Percentiles rank a stretch among this genome's conserved stretches.
These are phyloP conservation scores for Hyaloperonospora brassicae DNA, from an alignment of 352 stramenopile species.

Conservation along the genomic window DNA sequence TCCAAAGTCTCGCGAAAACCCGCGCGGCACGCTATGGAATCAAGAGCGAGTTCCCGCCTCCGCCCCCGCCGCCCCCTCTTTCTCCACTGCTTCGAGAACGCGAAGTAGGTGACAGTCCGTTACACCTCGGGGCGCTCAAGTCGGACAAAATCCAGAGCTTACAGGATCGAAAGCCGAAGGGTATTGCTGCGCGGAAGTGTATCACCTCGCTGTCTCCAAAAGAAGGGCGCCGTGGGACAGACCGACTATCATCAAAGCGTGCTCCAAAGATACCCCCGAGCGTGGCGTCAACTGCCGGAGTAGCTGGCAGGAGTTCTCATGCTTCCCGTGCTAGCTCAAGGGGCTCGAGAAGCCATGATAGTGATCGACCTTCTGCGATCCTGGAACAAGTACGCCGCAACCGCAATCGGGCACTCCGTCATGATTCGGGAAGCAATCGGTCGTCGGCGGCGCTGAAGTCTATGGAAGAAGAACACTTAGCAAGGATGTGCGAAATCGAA, in stretches of 20 bases:
- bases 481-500: constrained; percentile 38
- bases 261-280: constrained; percentile 9
- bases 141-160: constrained; percentile 15
- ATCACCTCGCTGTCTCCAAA: constrained; percentile 19
- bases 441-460: constrained; percentile 26
- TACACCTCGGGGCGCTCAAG: constrained; percentile 21
- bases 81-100: constrained; percentile 15
- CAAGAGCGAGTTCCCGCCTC: constrained; percentile 23
- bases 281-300: constrained; percentile 12
- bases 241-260: constrained; percentile 7
- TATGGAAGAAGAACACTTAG: constrained; percentile 38
- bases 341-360: constrained; percentile 17
- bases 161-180: constrained; percentile 18
- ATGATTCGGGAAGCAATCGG: constrained; percentile 28
- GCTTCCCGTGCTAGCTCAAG: constrained; percentile 18
- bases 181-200: constrained; percentile 19
- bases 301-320: constrained; percentile 11
- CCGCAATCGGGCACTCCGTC: constrained; percentile 33
- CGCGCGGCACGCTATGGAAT: constrained; percentile 23
- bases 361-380: constrained; percentile 34
- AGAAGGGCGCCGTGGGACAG: constrained; percentile 11
- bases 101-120: constrained; percentile 16
- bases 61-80: constrained; percentile 21
- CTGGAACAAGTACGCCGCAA: constrained; percentile 41
- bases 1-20: constrained; percentile 29